phyloP scores from a whole-genome alignment of 2,329 filamentous ascomycete genomes.

The Claviceps arundinis region DNA sequence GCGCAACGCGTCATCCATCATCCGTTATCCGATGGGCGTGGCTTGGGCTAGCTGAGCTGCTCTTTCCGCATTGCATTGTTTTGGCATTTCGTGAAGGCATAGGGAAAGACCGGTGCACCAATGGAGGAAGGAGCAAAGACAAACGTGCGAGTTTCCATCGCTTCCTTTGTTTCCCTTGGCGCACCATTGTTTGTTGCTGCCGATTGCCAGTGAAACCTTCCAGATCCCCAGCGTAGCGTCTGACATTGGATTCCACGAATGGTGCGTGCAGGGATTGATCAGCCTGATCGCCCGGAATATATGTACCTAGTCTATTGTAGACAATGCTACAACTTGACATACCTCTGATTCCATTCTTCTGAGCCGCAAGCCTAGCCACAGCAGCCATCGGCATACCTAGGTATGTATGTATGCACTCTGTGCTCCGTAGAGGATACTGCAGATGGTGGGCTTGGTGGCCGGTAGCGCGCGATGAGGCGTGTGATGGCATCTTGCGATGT shows the following conservation, averaged over 20 bases:
- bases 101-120: neutral
- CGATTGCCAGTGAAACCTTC: neutral
- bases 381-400: neutral
- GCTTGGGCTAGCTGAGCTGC: neutral
- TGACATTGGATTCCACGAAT: neutral
- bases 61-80: neutral
- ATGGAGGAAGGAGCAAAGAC: neutral
- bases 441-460: neutral
- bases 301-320: neutral
- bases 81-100: neutral
- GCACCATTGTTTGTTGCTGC: neutral
- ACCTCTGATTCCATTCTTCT: neutral
- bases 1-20: constrained; percentile 1
- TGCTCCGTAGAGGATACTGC: neutral
- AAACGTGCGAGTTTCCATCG: neutral
- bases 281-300: neutral
- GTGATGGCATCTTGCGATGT: neutral
- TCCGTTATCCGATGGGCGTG: no score
- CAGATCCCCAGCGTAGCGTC: neutral
- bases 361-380: neutral
- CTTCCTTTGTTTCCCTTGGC: neutral
- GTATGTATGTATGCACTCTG: no score
- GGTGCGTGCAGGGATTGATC: neutral
- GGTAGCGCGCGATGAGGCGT: neutral
- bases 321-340: neutral